Conservation (phyloP, 306 rosid species). For the Crotalaria pallida region DNA sequence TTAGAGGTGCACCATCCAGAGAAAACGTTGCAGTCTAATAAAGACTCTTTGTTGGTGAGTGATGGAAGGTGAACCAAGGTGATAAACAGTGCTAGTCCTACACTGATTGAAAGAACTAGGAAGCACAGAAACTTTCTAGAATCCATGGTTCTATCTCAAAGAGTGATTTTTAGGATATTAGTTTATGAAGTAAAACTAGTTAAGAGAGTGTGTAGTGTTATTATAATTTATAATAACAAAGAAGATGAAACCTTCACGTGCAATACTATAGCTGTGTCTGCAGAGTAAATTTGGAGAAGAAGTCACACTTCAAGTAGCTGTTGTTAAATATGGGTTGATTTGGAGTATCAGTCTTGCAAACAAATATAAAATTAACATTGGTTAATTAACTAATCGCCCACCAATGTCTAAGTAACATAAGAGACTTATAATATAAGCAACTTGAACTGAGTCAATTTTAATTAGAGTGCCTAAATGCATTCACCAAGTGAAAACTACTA, state of each 20-base stretch:
- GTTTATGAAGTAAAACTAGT: background rate
- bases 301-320: background rate
- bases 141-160: slow-evolving; percentile 41
- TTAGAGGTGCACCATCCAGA: slow-evolving; percentile 58
- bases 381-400: background rate
- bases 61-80: slow-evolving; percentile 53
- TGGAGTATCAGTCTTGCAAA: background rate
- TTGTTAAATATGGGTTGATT: background rate
- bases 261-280: background rate
- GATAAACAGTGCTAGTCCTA: slow-evolving; percentile 28
- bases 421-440: background rate
- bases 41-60: slow-evolving; percentile 21
- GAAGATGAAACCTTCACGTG: background rate
- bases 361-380: background rate
- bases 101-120: slow-evolving; percentile 31
- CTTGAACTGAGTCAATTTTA: too few species aligned
- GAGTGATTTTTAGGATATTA: background rate
- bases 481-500: too few species aligned
- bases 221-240: too few species aligned
- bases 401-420: background rate
- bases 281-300: background rate
- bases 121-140: slow-evolving; percentile 34
- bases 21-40: slow-evolving; percentile 42
- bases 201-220: background rate
- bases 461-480: too few species aligned